Base-by-base conservation (phyloP, 768 basidiomycete genomes). In the Rubroboletus pulcherrimus region DNA sequence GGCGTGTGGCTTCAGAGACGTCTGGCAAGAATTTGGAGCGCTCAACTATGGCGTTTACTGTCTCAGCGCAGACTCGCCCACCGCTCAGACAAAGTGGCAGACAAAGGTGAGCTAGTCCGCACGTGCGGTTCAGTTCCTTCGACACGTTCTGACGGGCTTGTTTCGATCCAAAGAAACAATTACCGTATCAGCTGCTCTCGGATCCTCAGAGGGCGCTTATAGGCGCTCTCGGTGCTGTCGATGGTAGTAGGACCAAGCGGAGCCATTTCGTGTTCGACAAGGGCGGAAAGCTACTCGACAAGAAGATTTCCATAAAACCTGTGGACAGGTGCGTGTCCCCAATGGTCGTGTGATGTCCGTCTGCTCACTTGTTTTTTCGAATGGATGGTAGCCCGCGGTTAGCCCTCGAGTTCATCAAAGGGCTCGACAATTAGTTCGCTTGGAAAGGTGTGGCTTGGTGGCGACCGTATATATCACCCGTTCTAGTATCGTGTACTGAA, bases 251-350 rank as follows among this genome's bases (percentile, higher is more conserved):
- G 75, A 92, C 91, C 50, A 91, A 91, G 74, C 84, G 95, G 14
- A 93, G 91, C 60, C 93, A 96, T 71, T 97, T 96, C 71, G 83
- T 98, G 62, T 96, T 98, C 63, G 90, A 84, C 62, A 89, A 91
- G 70, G 93, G 92, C 7, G 95, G 94, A 1, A 91, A 91, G 70
- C 77, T 98, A 41, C 73, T 96, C 4, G 87, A 95, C 15, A 91
- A 85, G 75, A 85, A 84, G 66, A 74, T 91, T 15, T 91, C 92
- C 1, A 93, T 96, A 47, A 89, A 93, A 66, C 91, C 94, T 2
- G 85, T 69, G 0, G 91, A 95, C 53, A 96, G 92, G 91, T 88
- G 0, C 2, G 61, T 46, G 3, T 19, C 15, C 9, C 24, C 43
- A 5, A 4, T 17, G 11, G 15, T 40, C 17, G n/a, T 41, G 24